Evolutionary conservation across 106 monocot genomes (phyloP).

Genomic region (Platanthera zijinensis): DNA sequence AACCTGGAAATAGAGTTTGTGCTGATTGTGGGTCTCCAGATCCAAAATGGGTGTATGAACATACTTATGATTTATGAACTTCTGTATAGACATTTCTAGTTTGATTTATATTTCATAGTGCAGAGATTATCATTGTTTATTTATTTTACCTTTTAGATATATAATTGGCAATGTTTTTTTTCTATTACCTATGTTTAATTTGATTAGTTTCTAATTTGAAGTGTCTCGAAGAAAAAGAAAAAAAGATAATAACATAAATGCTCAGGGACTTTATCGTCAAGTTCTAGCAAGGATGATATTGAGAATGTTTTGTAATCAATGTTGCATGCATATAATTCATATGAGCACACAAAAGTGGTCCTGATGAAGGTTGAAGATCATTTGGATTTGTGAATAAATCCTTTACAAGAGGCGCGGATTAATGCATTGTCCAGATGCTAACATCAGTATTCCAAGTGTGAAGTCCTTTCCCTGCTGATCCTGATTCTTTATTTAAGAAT

Average conservation of each 20-base stretch:
- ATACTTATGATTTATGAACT: not conserved
- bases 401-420: too few species aligned
- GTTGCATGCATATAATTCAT: not conserved
- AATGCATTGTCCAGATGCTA: too few species aligned
- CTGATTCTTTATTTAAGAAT: too few species aligned
- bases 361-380: too few species aligned
- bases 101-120: not conserved
- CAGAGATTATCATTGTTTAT: not conserved
- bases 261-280: not conserved
- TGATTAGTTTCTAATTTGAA: not conserved
- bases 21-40: constrained; percentile 80
- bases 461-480: too few species aligned
- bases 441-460: too few species aligned
- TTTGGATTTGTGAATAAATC: too few species aligned
- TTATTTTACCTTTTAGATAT: not conserved
- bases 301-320: not conserved
- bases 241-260: not conserved
- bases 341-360: not conserved
- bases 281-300: not conserved
- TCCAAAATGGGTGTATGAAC: constrained; percentile 91
- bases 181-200: not conserved
- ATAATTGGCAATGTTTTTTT: not conserved
- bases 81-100: not conserved
- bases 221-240: not conserved
- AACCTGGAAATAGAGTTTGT: constrained; percentile 61